A percentile compares a stretch with the other conserved stretches of the same genome.
These are phyloP conservation scores for Geosmithia flava DNA, from an alignment of 2,329 filamentous ascomycete species.

Conservation along the genomic window DNA sequence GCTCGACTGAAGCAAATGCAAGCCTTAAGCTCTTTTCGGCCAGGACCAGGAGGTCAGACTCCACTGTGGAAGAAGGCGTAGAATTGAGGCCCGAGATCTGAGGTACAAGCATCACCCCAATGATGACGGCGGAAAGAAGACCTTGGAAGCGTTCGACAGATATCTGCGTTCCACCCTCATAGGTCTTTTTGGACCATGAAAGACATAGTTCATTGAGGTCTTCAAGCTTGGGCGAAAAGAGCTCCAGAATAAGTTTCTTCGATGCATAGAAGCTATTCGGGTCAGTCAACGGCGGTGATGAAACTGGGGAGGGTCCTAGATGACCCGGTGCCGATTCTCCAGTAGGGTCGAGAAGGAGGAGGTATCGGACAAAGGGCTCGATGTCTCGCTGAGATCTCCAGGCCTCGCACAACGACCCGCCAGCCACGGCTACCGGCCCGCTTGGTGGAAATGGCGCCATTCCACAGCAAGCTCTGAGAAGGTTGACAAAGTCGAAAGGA, in stretches of 20 bases:
- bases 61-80: conserved; percentile 34
- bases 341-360: conserved; percentile 35
- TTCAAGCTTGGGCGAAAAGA: conserved; percentile 38
- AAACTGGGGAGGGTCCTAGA: not conserved
- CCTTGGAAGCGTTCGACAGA: conserved; percentile 41
- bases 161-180: conserved; percentile 34
- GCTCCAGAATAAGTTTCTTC: conserved; percentile 39
- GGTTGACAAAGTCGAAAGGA: conserved; percentile 51
- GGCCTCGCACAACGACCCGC: conserved; percentile 33
- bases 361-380: conserved; percentile 35
- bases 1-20: conserved; percentile 30
- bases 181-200: conserved; percentile 30
- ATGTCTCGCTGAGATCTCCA: conserved; percentile 31
- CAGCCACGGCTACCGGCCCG: conserved; percentile 6
- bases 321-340: not conserved
- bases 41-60: conserved; percentile 26
- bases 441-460: conserved; percentile 14
- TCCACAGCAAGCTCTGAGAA: conserved; percentile 61
- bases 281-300: conserved; percentile 13
- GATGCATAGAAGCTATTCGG: conserved; percentile 23
- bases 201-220: conserved; percentile 33
- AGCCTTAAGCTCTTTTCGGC: conserved; percentile 25
- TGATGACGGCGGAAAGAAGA: conserved; percentile 33
- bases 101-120: conserved; percentile 31
- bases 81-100: conserved; percentile 33